Percentiles rank a stretch among this genome's conserved stretches.
These are phyloP conservation scores for Termitomyces sp. DNA, from an alignment of 768 basidiomycete genomes.

Conservation along the genomic window DNA sequence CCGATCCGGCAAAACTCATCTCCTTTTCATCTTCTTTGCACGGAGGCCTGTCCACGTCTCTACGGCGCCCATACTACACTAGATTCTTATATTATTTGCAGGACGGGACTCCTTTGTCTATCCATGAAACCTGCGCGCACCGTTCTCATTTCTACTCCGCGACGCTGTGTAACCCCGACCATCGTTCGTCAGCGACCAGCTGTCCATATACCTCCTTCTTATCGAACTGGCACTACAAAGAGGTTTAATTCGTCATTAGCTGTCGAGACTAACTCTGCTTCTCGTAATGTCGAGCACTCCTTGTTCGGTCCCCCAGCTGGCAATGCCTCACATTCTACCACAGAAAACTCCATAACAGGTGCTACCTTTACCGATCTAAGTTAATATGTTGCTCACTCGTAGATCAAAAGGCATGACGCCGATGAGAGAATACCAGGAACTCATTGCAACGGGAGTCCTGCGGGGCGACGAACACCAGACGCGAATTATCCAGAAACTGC, in stretches of 20 bases:
- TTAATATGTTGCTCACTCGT: neutral
- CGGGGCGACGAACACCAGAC: constrained; percentile 82
- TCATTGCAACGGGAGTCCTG: constrained; percentile 47
- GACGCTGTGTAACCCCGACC: constrained; percentile 16
- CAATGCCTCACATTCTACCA: constrained; percentile 1
- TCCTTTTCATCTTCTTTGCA: neutral
- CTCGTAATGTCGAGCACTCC: constrained; percentile 21
- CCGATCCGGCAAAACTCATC: constrained; percentile 5
- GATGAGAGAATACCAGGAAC: constrained; percentile 40
- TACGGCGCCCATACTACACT: constrained; percentile 15
- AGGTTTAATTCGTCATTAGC: constrained; percentile 34
- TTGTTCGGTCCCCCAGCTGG: constrained; percentile 14
- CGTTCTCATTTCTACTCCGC: constrained; percentile 13
- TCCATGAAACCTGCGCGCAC: constrained; percentile 30
- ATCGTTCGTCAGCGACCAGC: constrained; percentile 12
- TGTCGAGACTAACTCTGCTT: constrained; percentile 22
- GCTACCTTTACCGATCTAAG: neutral
- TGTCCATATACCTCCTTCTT: constrained; percentile 10
- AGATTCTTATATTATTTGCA: neutral
- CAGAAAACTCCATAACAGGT: constrained; percentile 4
- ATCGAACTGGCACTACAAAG: constrained; percentile 6
- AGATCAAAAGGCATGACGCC: constrained; percentile 34
- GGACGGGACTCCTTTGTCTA: neutral
- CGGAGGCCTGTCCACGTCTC: constrained; percentile 10
- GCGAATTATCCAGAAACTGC: constrained; percentile 77